A percentile compares a stretch with the other conserved stretches of the same genome.
phyloP scores from a whole-genome alignment of 2,329 filamentous ascomycete species.

The Colletotrichum lupini region DNA sequence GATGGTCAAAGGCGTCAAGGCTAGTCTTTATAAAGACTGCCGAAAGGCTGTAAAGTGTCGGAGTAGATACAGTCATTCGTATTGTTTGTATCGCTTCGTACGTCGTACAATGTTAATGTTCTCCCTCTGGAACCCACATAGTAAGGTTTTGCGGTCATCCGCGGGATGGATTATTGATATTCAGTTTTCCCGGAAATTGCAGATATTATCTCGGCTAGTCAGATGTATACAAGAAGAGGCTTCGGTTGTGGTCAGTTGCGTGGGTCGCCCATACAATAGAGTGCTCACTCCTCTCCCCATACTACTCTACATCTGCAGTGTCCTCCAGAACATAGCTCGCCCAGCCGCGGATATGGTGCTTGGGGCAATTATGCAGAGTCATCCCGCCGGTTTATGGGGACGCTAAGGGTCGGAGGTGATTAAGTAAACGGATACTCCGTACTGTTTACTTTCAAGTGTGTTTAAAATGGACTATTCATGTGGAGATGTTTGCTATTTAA shows the following conservation, averaged over 20 bases:
- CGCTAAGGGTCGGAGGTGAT: not conserved
- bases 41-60: not conserved
- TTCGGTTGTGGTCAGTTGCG: not conserved
- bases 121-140: too few relatives aligned
- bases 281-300: not conserved
- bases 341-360: not conserved
- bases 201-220: not conserved
- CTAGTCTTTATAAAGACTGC: not conserved
- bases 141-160: too few relatives aligned
- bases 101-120: too few relatives aligned
- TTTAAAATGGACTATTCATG: too few relatives aligned
- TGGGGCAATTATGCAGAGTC: too few relatives aligned
- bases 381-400: too few relatives aligned
- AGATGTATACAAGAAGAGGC: not conserved
- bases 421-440: not conserved
- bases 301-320: not conserved
- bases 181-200: not conserved
- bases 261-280: not conserved
- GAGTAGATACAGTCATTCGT: not conserved
- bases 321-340: not conserved
- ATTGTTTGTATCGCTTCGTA: too few relatives aligned
- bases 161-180: too few relatives aligned
- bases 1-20: not conserved
- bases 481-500: too few relatives aligned
- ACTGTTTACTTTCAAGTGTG: not conserved